Percentiles rank a stretch among this genome's conserved stretches.
Conservation (phyloP, 2,329 filamentous ascomycete species). For the Calonectria honghensis region DNA sequence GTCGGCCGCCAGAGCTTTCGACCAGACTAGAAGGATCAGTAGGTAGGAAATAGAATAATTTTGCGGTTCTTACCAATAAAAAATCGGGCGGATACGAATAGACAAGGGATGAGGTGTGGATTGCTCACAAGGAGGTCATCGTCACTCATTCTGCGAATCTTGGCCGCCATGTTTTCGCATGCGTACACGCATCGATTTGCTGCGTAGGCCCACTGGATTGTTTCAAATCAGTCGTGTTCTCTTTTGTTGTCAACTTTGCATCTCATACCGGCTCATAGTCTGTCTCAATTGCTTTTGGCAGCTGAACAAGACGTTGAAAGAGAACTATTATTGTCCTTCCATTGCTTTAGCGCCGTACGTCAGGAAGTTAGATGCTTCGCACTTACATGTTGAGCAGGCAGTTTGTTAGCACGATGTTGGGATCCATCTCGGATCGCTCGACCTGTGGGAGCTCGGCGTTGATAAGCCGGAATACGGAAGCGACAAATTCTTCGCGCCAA, state of each 20-base stretch:
- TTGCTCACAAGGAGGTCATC: slow-evolving; percentile 4
- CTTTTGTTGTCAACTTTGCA: not conserved
- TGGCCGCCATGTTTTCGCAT: not conserved
- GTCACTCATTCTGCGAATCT: not conserved
- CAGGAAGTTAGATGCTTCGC: not conserved
- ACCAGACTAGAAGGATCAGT: not conserved
- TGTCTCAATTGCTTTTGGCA: not conserved
- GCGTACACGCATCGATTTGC: not conserved
- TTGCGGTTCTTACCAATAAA: not conserved
- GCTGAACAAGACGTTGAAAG: not conserved
- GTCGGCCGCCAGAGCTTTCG: not conserved
- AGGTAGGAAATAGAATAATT: rapidly evolving
- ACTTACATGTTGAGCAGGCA: slow-evolving; percentile 1
- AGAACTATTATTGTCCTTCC: not conserved
- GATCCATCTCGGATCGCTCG: slow-evolving; percentile 8
- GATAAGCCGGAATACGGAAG: not conserved
- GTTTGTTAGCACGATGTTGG: slow-evolving; percentile 6
- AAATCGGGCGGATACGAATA: not conserved
- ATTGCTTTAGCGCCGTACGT: not conserved
- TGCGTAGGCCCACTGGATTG: not conserved
- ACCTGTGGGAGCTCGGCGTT: slow-evolving; percentile 2
- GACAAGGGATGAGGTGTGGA: not conserved
- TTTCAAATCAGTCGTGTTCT: not conserved
- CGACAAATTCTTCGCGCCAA: slow-evolving; percentile 9
- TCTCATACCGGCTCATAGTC: not conserved